These are phyloP conservation scores for Paracoccidioides brasiliensis DNA, from an alignment of 2,329 filamentous ascomycete genomes.

Conservation along the genomic window DNA sequence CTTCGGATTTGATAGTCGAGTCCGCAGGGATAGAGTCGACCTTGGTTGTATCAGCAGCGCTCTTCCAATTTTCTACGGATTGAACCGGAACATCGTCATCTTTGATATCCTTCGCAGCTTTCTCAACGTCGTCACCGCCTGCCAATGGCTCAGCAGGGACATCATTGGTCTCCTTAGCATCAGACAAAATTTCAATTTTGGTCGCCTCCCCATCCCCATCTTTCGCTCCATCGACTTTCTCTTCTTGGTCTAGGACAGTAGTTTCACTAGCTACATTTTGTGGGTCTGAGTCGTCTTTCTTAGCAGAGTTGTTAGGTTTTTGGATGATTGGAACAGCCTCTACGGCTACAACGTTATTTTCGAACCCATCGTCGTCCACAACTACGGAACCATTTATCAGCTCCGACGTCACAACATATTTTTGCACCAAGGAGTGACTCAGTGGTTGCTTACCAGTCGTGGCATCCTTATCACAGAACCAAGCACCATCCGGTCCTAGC, in stretches of 20 bases:
- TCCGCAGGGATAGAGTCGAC: constrained; percentile 5
- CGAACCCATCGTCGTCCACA: constrained; percentile 15
- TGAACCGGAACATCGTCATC: background rate
- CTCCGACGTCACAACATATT: background rate
- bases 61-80: background rate
- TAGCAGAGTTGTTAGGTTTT: background rate
- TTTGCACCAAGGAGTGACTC: background rate
- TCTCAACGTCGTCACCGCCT: background rate
- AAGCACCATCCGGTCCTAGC: constrained; percentile 13
- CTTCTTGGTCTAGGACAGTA: background rate
- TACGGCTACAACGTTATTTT: constrained; percentile 12
- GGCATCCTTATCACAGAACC: constrained; percentile 18
- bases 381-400: constrained; percentile 8
- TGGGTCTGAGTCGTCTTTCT: constrained; percentile 5
- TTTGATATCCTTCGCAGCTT: background rate
- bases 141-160: constrained; percentile 7
- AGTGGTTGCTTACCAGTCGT: constrained; percentile 15
- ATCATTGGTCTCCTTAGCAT: constrained; percentile 1
- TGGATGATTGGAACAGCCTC: constrained; percentile 2
- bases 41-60: constrained; percentile 3
- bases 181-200: constrained; percentile 5
- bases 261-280: constrained; percentile 2
- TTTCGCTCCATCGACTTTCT: background rate
- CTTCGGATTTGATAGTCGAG: constrained; percentile 5
- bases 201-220: background rate